A percentile compares a stretch with the other conserved stretches of the same genome.
phyloP scores from a whole-genome alignment of 768 basidiomycete species.

The Strobilomyces echinocephalus region DNA sequence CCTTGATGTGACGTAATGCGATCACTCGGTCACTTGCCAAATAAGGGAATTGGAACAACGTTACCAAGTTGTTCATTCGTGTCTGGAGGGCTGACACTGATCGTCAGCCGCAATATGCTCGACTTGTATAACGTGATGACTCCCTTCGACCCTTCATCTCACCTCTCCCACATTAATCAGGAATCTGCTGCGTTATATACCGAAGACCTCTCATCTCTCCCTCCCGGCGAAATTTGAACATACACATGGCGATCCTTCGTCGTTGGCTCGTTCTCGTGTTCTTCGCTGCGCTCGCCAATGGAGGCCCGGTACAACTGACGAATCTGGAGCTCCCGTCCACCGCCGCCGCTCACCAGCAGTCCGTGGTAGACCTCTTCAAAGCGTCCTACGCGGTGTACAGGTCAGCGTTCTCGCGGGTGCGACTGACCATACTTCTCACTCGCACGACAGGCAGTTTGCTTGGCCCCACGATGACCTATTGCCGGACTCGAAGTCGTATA shows the following conservation, averaged over 20 bases:
- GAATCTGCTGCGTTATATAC: no score
- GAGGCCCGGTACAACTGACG: slow-evolving; percentile 38
- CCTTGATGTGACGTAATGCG: no score
- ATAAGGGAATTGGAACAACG: no score
- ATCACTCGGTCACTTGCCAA: no score
- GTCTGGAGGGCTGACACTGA: no score
- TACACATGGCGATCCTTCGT: slow-evolving; percentile 9
- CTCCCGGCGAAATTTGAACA: not conserved
- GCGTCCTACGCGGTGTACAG: slow-evolving; percentile 54
- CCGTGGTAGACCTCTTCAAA: slow-evolving; percentile 46
- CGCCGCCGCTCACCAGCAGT: slow-evolving; percentile 34
- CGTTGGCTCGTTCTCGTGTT: slow-evolving; percentile 13
- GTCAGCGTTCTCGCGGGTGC: slow-evolving; percentile 25
- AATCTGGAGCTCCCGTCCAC: slow-evolving; percentile 40
- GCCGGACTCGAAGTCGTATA: slow-evolving; percentile 41
- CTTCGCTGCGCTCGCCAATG: slow-evolving; percentile 9
- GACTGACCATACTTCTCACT: slow-evolving; percentile 8
- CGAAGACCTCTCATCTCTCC: no score
- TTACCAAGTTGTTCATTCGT: no score
- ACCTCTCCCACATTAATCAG: no score
- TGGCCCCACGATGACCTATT: slow-evolving; percentile 58
- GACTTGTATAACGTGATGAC: no score
- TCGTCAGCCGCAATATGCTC: no score
- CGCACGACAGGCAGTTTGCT: slow-evolving; percentile 43
- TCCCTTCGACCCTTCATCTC: no score